Evolutionary conservation across 2,329 filamentous ascomycete species (phyloP), one percentile per base, ranked within the genome.

Genomic region (Colletotrichum lupini): DNA sequence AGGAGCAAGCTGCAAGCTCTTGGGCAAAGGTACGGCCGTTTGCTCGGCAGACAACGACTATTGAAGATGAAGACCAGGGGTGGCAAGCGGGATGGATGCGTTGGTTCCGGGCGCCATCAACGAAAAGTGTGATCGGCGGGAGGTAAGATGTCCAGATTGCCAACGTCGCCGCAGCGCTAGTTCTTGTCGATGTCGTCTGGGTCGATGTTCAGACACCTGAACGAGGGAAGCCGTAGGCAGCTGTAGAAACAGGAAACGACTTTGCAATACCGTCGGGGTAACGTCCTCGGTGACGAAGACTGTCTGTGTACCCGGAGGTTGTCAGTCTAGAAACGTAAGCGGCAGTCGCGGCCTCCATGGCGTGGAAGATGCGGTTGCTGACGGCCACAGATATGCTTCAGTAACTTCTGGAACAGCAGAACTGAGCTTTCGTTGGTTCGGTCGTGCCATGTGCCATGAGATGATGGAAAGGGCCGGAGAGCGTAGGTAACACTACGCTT

Each of bases 81-180:
- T 56, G 22, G 42, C 46, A 65, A 35, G 59, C 78, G 77, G 79
- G 77, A 77, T 75, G 75, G 75, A 65, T 78, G 74, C 68, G 68
- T 71, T 75, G 72, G 68, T 63, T 55, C 68, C 53, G 69, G 19
- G 57, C 24, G 53, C n/a, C 63, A 57, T n/a, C 4, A 35, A 35
- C 12, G 32, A 35, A 35, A 19, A 35, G 28, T 70, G 71, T 57
- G 35, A 73, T 73, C 67, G 30, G 63, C 46, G 55, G 64, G 59
- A 64, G 35, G 52, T 37, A 42, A 63, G 67, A 42, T 53, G 19
- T 59, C 28, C 46, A 32, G 60, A 12, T 49, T 49, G 42, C 42
- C 19, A 49, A 49, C 42, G 67, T 60, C 67, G 55, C 58, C 58
- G 59, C 46, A 24, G 52, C 49, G 59, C n/a, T 32, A 49, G 72